Base-by-base conservation (phyloP, 768 basidiomycete genomes). In the Leccinum incarnatum region DNA sequence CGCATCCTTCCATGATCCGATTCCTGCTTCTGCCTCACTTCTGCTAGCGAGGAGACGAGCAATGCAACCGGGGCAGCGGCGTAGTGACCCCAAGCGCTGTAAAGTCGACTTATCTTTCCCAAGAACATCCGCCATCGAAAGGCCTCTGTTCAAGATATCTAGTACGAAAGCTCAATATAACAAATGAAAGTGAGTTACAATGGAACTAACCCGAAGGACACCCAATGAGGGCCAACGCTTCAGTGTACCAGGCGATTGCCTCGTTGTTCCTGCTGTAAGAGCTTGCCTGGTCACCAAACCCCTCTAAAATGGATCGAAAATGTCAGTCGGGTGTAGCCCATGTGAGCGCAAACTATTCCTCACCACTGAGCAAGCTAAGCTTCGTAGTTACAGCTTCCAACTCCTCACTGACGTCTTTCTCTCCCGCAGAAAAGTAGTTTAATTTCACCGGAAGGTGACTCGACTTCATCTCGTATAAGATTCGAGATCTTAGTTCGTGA, bases 201-300 rank as follows among this genome's bases (percentile, higher is more conserved):
- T 17, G 9, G 12, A 48, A 30, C 56, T 52, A 40, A 66, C 65
- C 47, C 1, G 42, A 49, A 25, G 51, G 51, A 30, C 17, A 54
- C n/a, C 36, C 52, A 37, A 47, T 21, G 12, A 63, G 62, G 19
- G 4, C 12, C 17, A 58, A 51, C 34, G 65, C 50, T 42, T 56
- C 55, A 4, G 64, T 45, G 53, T 66, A 66, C 61, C 61, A 66
- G 2, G 32, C 36, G 10, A 60, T 48, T 8, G 65, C 65, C 17
- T 54, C 51, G 11, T 53, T 53, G 19, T 50, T 47, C 6, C 9
- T 56, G 2, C 12, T 8, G 2, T 23, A 29, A 14, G 37, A 2
- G 52, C 45, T 51, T 8, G 64, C 54, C 12, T 60, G 25, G 23
- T 63, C 61, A 4, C 65, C 65, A 2, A 66, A 58, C 8, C 4